phyloP scores from a whole-genome alignment of 805 yeast species.

The Kodamaea neixiangensis region DNA sequence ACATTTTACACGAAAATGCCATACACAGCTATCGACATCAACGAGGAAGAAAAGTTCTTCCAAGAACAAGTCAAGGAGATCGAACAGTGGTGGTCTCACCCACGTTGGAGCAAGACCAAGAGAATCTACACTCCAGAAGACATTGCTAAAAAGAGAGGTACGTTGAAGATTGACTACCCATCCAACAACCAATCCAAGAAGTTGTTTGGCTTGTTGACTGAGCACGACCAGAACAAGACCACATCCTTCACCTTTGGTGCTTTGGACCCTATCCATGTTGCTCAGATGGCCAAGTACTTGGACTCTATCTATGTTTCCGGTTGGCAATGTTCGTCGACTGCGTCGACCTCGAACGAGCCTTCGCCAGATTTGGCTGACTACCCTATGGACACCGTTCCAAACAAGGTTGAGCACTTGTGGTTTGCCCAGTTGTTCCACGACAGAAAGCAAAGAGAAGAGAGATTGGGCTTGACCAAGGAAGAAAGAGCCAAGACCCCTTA shows the following conservation, averaged over 20 bases:
- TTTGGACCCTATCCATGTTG: slow-evolving; percentile 89
- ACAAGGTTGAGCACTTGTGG: slow-evolving; percentile 95
- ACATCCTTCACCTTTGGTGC: slow-evolving; percentile 94
- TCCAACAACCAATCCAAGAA: slow-evolving; percentile 81
- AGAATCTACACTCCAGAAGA: slow-evolving; percentile 88
- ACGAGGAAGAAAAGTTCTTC: slow-evolving; percentile 64
- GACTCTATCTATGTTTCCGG: slow-evolving; percentile 95
- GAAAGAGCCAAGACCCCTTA: slow-evolving; percentile 72
- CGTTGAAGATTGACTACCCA: slow-evolving; percentile 71
- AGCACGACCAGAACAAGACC: slow-evolving; percentile 72
- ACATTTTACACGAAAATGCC: slow-evolving; percentile 33
- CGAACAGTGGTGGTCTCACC: slow-evolving; percentile 88
- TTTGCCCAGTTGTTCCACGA: slow-evolving; percentile 97
- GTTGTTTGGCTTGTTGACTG: slow-evolving; percentile 64
- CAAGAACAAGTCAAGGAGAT: slow-evolving; percentile 71
- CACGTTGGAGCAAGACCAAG: slow-evolving; percentile 88
- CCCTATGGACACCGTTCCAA: slow-evolving; percentile 98
- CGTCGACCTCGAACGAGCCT: slow-evolving; percentile 96
- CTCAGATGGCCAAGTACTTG: slow-evolving; percentile 95
- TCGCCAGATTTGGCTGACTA: slow-evolving; percentile 98
- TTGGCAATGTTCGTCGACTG: slow-evolving; percentile 98
- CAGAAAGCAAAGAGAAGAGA: slow-evolving; percentile 89
- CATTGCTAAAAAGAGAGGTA: slow-evolving; percentile 86
- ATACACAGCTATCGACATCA: slow-evolving; percentile 58
- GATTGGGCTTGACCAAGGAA: slow-evolving; percentile 59